Percentiles rank a stretch among this genome's conserved stretches.
These are phyloP conservation scores for Coemansia guatemalensis DNA, from an alignment of 192 early-diverging fungal species.

Conservation along the genomic window DNA sequence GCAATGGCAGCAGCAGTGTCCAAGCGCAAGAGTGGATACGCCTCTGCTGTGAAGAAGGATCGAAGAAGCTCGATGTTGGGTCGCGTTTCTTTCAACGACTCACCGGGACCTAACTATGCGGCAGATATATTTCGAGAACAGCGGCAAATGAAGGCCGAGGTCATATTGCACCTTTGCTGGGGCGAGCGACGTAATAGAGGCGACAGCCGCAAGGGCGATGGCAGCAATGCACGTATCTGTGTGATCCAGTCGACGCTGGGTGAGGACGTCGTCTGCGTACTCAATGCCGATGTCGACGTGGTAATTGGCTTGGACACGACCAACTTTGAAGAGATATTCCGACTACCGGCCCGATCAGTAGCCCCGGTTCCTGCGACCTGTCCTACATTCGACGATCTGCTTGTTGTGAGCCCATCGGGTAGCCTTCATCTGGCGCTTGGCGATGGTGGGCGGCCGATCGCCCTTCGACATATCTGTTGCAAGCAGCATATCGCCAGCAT, in stretches of 20 bases:
- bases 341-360: conserved; percentile 29
- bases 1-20: conserved; percentile 25
- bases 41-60: conserved; percentile 33
- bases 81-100: conserved; percentile 48
- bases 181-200: conserved; percentile 21
- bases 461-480: neutral
- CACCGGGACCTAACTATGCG: conserved; percentile 38
- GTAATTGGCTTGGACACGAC: conserved; percentile 30
- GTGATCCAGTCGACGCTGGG: conserved; percentile 33
- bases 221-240: conserved; percentile 19
- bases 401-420: conserved; percentile 27
- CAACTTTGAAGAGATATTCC: conserved; percentile 26
- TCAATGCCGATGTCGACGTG: conserved; percentile 7
- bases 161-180: conserved; percentile 41
- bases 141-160: conserved; percentile 42
- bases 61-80: conserved; percentile 47
- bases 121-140: conserved; percentile 49
- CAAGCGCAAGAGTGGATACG: conserved; percentile 35
- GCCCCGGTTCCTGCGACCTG: conserved; percentile 18
- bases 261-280: conserved; percentile 31
- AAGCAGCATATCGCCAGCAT: conserved; percentile 9
- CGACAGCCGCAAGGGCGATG: neutral
- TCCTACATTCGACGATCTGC: conserved; percentile 27
- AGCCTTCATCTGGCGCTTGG: conserved; percentile 16
- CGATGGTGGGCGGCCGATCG: conserved; percentile 13